Base-by-base conservation (phyloP, 371 early-diverging fungal genomes). In the Dichotomocladium elegans region DNA sequence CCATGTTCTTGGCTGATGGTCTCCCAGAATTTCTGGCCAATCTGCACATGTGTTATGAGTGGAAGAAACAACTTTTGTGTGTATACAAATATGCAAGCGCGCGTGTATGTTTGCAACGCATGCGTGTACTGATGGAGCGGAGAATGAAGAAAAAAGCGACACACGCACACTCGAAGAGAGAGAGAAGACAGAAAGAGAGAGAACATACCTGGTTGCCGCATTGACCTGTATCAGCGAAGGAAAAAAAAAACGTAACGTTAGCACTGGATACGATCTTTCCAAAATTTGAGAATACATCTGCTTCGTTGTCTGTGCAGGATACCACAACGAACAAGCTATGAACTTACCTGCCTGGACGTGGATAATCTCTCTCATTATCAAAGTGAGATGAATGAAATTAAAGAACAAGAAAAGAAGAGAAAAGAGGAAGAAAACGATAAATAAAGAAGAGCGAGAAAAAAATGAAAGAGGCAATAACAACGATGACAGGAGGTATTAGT, bases 21-120 rank as follows among this genome's bases (percentile, higher is more conserved):
- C 67, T 93, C 92, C 94, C 94, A 93, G 79, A 92, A 93, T 69
- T 89, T 86, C 60, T 82, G 72, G 66, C 90, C 89, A 52, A 90
- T 85, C 76, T 58, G 58, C 22, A 73, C 11, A 31, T 12, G 17
- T 4, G 22, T 24, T 31, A 42, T n/a, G 19, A 22, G 37, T 7
- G 4, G 21, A 21, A 15, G 14, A 37, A 1, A 37, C 15, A n/a
- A 2, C n/a, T 34, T n/a, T n/a, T n/a, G n/a, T n/a, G n/a, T 75
- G 53, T 8, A 29, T 15, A 31, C 40, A 30, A 45, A n/a, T n/a
- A n/a, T 33, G 31, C 11, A 22, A 27, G n/a, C 33, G n/a, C 25
- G n/a, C n/a, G n/a, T n/a, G 19, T n/a, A n/a, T n/a, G n/a, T n/a
- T n/a, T n/a, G n/a, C n/a, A n/a, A n/a, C n/a, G n/a, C n/a, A n/a